A percentile compares a stretch with the other conserved stretches of the same genome.
Conservation (phyloP, 2,329 filamentous ascomycete genomes). For the Pseudodiploospora longispora region DNA sequence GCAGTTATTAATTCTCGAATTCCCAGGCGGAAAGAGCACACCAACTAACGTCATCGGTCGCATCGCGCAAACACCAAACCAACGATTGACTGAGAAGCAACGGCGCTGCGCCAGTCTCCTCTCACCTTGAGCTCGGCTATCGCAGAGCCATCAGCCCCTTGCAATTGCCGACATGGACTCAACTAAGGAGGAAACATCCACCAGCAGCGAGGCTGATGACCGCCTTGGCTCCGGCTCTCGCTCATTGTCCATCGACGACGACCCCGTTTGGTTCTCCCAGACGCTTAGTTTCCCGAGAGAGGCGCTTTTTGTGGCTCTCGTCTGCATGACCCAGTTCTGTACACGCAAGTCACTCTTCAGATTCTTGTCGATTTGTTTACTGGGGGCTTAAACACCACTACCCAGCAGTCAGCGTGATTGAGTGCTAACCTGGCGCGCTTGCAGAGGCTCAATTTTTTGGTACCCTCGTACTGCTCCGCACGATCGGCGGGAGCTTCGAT, state of each 20-base stretch:
- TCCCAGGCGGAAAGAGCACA: too few relatives aligned
- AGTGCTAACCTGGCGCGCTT: not conserved
- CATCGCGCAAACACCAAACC: too few relatives aligned
- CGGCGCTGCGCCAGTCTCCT: too few relatives aligned
- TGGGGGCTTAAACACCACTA: not conserved
- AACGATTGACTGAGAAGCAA: too few relatives aligned
- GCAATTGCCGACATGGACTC: too few relatives aligned
- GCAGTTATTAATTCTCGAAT: too few relatives aligned
- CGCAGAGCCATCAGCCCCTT: too few relatives aligned
- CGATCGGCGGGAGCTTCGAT: constrained; percentile 39
- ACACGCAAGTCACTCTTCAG: constrained; percentile 17
- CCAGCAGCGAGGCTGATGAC: too few relatives aligned
- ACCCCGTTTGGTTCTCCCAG: constrained; percentile 14
- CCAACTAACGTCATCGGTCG: too few relatives aligned
- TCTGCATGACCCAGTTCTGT: constrained; percentile 38
- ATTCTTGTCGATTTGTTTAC: not conserved
- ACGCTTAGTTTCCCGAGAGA: constrained; percentile 20
- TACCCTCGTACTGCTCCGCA: constrained; percentile 37
- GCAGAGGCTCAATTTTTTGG: constrained; percentile 26
- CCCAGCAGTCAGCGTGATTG: not conserved
- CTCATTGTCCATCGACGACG: constrained; percentile 1
- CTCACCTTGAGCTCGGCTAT: too few relatives aligned
- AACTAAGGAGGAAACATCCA: too few relatives aligned
- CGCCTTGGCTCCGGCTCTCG: too few relatives aligned
- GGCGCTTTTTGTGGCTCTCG: constrained; percentile 30